Evolutionary conservation across 768 basidiomycete genomes (phyloP).

Genomic region (Hydnum rufescens): DNA sequence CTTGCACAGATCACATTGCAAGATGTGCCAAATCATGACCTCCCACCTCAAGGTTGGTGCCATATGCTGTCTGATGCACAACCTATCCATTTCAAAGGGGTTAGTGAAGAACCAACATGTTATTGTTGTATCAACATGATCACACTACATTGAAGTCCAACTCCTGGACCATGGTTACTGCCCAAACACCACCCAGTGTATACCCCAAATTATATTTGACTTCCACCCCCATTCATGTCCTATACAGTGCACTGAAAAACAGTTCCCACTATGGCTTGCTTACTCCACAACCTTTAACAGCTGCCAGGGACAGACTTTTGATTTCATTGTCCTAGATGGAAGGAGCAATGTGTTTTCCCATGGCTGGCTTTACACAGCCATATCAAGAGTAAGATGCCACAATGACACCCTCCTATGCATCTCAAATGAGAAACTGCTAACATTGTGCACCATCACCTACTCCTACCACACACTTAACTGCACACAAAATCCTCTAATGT

Average conservation of each 20-base stretch:
- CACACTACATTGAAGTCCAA: slow-evolving; percentile 12
- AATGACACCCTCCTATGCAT: too few species aligned
- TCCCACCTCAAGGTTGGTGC: slow-evolving; percentile 19
- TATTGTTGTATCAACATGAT: slow-evolving; percentile 16
- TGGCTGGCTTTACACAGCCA: too few species aligned
- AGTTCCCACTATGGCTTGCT: slow-evolving; percentile 2
- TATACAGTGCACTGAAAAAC: slow-evolving; percentile 4
- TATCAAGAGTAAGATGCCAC: too few species aligned
- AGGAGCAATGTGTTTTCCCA: slow-evolving; percentile 23
- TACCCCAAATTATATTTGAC: slow-evolving; percentile 1
- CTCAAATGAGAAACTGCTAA: too few species aligned
- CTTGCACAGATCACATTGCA: slow-evolving; percentile 11
- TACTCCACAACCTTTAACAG: slow-evolving; percentile 8
- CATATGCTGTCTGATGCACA: slow-evolving; percentile 21
- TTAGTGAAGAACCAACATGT: slow-evolving; percentile 26
- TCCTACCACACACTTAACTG: too few species aligned
- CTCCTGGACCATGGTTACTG: slow-evolving; percentile 8
- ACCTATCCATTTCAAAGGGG: slow-evolving; percentile 21
- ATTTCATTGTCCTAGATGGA: slow-evolving; percentile 22
- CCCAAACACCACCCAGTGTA: background rate
- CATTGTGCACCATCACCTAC: too few species aligned
- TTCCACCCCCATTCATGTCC: background rate
- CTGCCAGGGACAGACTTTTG: slow-evolving; percentile 8
- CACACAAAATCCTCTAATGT: too few species aligned
- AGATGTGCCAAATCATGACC: slow-evolving; percentile 14